A percentile compares a stretch with the other conserved stretches of the same genome.
Evolutionary conservation across 768 basidiomycete species (phyloP).

Genomic region (Tulasnella sp.): DNA sequence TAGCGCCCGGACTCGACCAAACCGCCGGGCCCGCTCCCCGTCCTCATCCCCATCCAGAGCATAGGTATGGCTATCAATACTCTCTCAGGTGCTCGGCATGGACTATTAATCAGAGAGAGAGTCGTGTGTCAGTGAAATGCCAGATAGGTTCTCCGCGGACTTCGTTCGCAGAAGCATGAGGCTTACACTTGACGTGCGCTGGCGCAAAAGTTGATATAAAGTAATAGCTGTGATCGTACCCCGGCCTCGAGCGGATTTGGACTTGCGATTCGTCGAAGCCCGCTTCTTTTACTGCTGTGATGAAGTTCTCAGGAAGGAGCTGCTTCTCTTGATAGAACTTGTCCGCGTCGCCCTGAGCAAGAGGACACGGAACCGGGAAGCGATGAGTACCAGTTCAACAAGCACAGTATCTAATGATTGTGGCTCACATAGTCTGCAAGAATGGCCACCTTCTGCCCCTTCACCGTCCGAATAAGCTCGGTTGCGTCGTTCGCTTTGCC

Average conservation of each 20-base stretch:
- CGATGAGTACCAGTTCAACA: background rate
- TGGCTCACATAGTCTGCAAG: constrained; percentile 77
- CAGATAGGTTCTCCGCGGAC: background rate
- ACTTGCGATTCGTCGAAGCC: constrained; percentile 75
- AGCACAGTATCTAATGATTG: background rate
- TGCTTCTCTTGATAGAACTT: constrained; percentile 82
- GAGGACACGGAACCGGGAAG: background rate
- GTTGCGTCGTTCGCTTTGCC: constrained; percentile 82
- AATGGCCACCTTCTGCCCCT: constrained; percentile 58
- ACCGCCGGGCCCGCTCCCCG: background rate
- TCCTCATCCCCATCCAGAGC: background rate
- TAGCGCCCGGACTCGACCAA: background rate
- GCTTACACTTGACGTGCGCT: constrained; percentile 85
- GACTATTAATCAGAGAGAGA: background rate
- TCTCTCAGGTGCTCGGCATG: background rate
- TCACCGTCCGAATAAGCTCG: constrained; percentile 64
- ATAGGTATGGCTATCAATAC: background rate
- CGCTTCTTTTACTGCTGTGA: constrained; percentile 67
- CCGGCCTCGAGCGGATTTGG: constrained; percentile 70
- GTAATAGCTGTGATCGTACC: constrained; percentile 87
- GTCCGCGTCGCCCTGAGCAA: constrained; percentile 66
- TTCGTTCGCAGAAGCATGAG: background rate
- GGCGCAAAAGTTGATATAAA: constrained; percentile 87
- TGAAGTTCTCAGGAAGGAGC: constrained; percentile 85
- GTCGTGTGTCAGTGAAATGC: background rate